Percentiles rank a stretch among this genome's conserved stretches.
These are phyloP conservation scores for Viridothelium virens DNA, from an alignment of 495 filamentous ascomycete genomes.

Conservation along the genomic window DNA sequence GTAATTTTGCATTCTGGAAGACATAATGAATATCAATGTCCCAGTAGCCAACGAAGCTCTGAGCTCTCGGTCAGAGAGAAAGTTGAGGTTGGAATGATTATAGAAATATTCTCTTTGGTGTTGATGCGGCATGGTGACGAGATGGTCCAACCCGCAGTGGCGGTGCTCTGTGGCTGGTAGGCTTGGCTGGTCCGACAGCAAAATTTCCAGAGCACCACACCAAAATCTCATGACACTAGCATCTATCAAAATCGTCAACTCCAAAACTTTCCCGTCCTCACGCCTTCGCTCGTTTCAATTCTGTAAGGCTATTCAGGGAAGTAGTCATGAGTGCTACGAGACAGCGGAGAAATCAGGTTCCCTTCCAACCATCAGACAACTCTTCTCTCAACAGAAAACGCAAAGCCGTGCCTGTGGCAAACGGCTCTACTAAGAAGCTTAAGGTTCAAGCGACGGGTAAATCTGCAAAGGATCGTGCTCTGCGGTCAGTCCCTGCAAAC, in stretches of 20 bases:
- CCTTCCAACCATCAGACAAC: constrained; percentile 74
- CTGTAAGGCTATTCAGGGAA: neutral
- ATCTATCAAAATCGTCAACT: neutral
- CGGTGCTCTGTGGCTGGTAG: neutral
- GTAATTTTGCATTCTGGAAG: neutral
- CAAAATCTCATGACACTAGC: too few relatives aligned
- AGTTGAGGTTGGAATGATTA: too few relatives aligned
- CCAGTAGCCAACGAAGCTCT: too few relatives aligned
- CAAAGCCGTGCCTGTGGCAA: constrained; percentile 48
- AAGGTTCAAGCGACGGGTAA: constrained; percentile 39
- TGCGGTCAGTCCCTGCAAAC: neutral
- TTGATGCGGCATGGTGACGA: neutral
- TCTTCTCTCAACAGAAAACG: constrained; percentile 68
- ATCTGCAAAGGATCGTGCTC: too few relatives aligned
- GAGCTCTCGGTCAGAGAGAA: too few relatives aligned
- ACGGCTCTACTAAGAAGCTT: constrained; percentile 57
- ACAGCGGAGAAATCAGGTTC: constrained; percentile 92
- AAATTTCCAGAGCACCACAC: neutral
- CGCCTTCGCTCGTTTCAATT: neutral
- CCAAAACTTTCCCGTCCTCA: neutral
- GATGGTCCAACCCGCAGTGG: neutral
- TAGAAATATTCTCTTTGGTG: too few relatives aligned
- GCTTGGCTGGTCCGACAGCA: neutral
- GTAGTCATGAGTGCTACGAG: constrained; percentile 76
- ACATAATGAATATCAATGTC: too few relatives aligned